A percentile compares a stretch with the other conserved stretches of the same genome.
Evolutionary conservation across 2,329 filamentous ascomycete species (phyloP).

Genomic region (Kalmusia sp.): DNA sequence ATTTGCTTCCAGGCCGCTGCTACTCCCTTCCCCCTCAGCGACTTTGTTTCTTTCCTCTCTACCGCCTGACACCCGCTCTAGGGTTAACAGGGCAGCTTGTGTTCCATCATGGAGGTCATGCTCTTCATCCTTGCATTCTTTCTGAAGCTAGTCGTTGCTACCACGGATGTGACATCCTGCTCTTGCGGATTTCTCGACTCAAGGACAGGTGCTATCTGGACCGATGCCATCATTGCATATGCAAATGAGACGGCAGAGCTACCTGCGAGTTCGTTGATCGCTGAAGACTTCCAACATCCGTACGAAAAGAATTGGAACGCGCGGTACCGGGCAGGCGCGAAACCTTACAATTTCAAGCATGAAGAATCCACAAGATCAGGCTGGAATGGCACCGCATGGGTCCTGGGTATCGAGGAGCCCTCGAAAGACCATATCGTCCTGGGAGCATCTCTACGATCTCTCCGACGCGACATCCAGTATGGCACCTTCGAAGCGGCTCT

Average conservation of each 20-base stretch:
- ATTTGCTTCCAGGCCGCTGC: neutral
- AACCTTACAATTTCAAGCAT: conserved; percentile 43
- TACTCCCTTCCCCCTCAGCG: neutral
- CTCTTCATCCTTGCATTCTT: conserved; percentile 1
- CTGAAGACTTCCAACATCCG: conserved; percentile 48
- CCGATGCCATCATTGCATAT: conserved; percentile 53
- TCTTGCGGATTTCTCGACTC: conserved; percentile 53
- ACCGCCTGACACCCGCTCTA: neutral
- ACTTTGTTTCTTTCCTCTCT: neutral
- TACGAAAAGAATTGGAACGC: conserved; percentile 53
- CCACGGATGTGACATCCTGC: conserved; percentile 33
- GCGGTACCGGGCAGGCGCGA: conserved; percentile 48
- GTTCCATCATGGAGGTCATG: neutral
- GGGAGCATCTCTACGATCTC: conserved; percentile 49
- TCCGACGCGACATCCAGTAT: conserved; percentile 52
- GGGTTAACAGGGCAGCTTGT: too few relatives aligned
- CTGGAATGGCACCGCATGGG: conserved; percentile 27
- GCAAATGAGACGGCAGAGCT: conserved; percentile 52
- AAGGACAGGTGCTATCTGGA: conserved; percentile 45
- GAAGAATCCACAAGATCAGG: conserved; percentile 23
- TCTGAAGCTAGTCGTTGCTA: conserved; percentile 2
- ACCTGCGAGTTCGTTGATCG: conserved; percentile 41
- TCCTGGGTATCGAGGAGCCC: conserved; percentile 35
- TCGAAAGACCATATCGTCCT: conserved; percentile 45
- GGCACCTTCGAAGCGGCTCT: conserved; percentile 52